Evolutionary conservation across 1,284 basidiomycete genomes (phyloP), one percentile per base, ranked within the genome.

Genomic region (Pholiota adiposa): DNA sequence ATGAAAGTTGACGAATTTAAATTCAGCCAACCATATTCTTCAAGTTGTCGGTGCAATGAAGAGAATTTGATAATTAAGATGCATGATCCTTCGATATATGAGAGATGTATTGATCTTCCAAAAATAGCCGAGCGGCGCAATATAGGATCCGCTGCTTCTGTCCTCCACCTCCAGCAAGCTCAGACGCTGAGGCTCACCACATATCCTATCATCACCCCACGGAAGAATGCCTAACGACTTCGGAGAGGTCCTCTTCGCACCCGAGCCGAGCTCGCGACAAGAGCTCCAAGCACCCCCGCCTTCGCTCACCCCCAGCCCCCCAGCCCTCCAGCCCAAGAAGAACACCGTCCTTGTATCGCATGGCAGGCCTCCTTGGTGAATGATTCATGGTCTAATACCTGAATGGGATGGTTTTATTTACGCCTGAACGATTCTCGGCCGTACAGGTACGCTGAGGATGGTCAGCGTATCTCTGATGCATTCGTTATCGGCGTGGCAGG

Each of bases 401-500:
- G 14, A 8, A 49, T 29, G n/a, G 18, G 14, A 41, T 16, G n/a
- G 12, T 40, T n/a, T n/a, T 48, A 23, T 49, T 40, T 9, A 46
- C 8, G 9, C n/a, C 21, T 34, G 25, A 34, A 29, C 7, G 27
- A 16, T 33, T 34, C 61, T 52, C 34, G 64, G 44, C 58, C 38
- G 19, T 46, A 41, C 67, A 93, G 90, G 90, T 93, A 93, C 70
- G 84, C 83, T 27, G 84, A 88, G 72, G 85, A 93, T 64, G 92
- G 92, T 2, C 75, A 82, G 51, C 82, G 85, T 18, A 81, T 87
- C 11, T 81, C 79, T 43, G 85, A 88, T 68, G 94, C 94, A 8
- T 98, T 97, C 72, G 94, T 98, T 27, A 90, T 98, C 59, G 96
- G 92, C 8, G 92, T 98, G 66, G 95, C 94, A 65, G 96, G 96